These are phyloP conservation scores for Calonectria leucothoes DNA, from an alignment of 2,329 filamentous ascomycete species.

Conservation along the genomic window DNA sequence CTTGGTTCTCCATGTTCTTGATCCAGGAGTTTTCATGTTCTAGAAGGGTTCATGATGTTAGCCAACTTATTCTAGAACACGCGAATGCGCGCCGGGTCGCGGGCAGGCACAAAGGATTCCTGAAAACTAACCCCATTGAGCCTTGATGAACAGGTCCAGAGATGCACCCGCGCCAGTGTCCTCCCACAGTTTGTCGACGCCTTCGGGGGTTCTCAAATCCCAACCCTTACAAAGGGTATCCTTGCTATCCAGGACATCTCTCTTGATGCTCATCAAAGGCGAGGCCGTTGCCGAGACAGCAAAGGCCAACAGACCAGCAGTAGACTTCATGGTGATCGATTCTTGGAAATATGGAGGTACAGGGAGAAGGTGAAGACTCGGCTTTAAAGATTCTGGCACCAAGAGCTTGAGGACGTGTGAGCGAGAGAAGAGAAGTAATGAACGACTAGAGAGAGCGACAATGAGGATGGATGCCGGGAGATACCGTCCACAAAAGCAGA, in stretches of 20 bases:
- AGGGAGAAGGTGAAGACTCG: not conserved
- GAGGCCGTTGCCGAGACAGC: not conserved
- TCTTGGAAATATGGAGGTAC: not conserved
- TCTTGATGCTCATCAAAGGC: not conserved
- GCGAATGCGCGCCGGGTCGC: too few relatives aligned
- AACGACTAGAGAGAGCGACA: not conserved
- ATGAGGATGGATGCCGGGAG: not conserved
- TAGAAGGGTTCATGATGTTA: not conserved
- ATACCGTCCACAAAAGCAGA: not conserved
- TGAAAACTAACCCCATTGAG: not conserved
- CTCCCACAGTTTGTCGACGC: not conserved
- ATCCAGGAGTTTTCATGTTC: constrained; percentile 11
- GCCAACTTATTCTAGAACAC: too few relatives aligned
- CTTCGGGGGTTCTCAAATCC: not conserved
- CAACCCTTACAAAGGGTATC: not conserved
- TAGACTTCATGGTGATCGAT: not conserved
- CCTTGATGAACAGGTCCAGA: not conserved
- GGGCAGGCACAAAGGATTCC: not conserved
- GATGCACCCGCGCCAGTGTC: not conserved
- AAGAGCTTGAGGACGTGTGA: not conserved
- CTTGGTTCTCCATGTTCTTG: constrained; percentile 20
- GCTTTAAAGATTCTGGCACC: not conserved
- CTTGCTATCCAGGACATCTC: not conserved
- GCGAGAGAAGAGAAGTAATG: not conserved
- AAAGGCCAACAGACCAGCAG: not conserved